Percentiles rank a stretch among this genome's conserved stretches.
Evolutionary conservation across 208 protist species (phyloP).

Genomic region (Tritrichomonas foetus): DNA sequence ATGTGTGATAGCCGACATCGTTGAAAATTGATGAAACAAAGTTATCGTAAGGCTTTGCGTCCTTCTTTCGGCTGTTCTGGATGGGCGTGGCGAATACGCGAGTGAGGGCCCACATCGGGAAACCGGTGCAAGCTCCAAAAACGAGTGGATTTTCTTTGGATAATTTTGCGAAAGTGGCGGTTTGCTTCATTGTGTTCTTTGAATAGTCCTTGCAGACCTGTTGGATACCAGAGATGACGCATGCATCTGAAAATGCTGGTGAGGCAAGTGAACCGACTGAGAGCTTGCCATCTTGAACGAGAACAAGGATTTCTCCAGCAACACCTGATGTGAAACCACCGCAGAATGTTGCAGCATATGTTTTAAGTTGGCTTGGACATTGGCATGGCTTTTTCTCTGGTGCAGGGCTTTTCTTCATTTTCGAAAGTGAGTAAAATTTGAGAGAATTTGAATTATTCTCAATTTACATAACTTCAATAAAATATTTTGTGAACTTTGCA

Average conservation of each 20-base stretch:
- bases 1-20: not conserved
- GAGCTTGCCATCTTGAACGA: not conserved
- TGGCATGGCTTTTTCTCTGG: no score
- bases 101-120: slow-evolving; percentile 19
- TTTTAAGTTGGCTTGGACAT: not conserved
- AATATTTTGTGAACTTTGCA: no score
- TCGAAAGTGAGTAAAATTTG: no score
- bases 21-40: not conserved
- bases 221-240: not conserved
- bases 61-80: not conserved
- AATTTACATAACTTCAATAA: no score
- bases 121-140: not conserved
- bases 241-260: not conserved
- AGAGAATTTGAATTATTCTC: no score
- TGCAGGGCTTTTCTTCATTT: no score
- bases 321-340: not conserved
- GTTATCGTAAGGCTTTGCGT: not conserved
- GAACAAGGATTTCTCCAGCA: not conserved
- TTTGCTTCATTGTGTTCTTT: not conserved
- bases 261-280: not conserved
- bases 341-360: not conserved
- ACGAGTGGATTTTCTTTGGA: not conserved
- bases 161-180: not conserved
- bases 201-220: not conserved
- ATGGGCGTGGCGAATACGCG: not conserved